Evolutionary conservation across 2,329 filamentous ascomycete species (phyloP).

Genomic region (Fusarium armeniacum): DNA sequence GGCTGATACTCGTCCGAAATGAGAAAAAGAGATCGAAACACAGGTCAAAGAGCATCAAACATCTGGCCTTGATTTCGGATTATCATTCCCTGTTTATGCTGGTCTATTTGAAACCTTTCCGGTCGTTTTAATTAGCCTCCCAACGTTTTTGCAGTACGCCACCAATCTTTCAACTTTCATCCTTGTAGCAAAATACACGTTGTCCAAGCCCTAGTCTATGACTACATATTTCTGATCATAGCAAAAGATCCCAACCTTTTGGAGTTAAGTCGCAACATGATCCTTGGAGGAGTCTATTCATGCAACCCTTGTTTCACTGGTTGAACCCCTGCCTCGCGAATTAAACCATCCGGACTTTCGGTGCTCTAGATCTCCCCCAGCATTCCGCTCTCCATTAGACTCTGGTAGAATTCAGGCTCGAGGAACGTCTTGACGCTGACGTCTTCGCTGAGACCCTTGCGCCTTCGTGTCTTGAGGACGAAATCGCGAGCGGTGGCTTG

Average conservation of each 20-base stretch:
- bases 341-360: conserved; percentile 15
- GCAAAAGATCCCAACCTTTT: conserved; percentile 28
- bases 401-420: conserved; percentile 92
- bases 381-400: conserved; percentile 88
- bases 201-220: conserved; percentile 38
- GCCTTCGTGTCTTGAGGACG: conserved; percentile 91
- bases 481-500: conserved; percentile 96
- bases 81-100: conserved; percentile 30
- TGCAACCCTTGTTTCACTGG: conserved; percentile 27
- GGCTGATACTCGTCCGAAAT: conserved; percentile 4
- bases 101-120: conserved; percentile 33
- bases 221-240: conserved; percentile 32
- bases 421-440: conserved; percentile 96
- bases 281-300: conserved; percentile 22
- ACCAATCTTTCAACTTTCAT: conserved; percentile 26
- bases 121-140: conserved; percentile 13
- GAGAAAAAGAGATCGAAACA: conserved; percentile 18
- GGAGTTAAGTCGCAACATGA: conserved; percentile 29
- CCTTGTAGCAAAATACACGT: conserved; percentile 34
- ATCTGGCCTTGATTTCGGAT: conserved; percentile 31
- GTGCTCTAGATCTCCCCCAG: conserved; percentile 68
- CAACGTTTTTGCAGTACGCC: conserved; percentile 18
- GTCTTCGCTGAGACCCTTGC: conserved; percentile 96
- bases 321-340: conserved; percentile 14
- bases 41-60: conserved; percentile 18